These are phyloP conservation scores for Krasilnikovozyma curviuscula DNA, from an alignment of 768 basidiomycete species.

Conservation along the genomic window DNA sequence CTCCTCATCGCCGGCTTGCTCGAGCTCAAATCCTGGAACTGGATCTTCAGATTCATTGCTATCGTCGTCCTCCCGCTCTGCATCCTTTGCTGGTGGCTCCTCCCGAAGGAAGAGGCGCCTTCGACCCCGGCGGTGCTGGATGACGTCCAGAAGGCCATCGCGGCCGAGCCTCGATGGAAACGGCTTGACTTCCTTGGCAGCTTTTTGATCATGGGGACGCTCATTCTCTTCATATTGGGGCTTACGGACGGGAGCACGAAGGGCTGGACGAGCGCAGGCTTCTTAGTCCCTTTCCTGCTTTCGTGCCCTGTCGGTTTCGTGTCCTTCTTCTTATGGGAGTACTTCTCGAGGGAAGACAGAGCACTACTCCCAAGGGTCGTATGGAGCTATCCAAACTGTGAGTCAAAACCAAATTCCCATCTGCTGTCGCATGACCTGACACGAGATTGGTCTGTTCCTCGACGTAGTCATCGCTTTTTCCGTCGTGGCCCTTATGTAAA, in stretches of 20 bases:
- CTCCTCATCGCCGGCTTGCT: conserved; percentile 14
- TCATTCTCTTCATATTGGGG: conserved; percentile 23
- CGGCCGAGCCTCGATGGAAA: conserved; percentile 20
- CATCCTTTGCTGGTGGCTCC: not conserved
- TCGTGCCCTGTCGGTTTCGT: not conserved
- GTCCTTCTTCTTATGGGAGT: not conserved
- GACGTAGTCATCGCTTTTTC: too few relatives aligned
- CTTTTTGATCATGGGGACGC: conserved; percentile 17
- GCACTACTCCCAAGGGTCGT: too few relatives aligned
- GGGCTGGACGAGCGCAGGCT: not conserved
- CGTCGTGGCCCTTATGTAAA: too few relatives aligned
- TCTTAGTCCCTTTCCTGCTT: not conserved
- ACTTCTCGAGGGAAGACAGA: too few relatives aligned
- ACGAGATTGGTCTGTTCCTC: too few relatives aligned
- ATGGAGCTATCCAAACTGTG: too few relatives aligned
- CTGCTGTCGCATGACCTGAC: too few relatives aligned
- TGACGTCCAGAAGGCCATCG: conserved; percentile 5
- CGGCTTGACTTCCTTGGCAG: conserved; percentile 24
- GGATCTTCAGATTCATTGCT: conserved; percentile 20
- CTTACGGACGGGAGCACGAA: not conserved
- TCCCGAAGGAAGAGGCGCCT: too few relatives aligned
- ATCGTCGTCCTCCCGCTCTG: conserved; percentile 2
- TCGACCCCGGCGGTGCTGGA: conserved; percentile 12
- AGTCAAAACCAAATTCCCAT: too few relatives aligned
- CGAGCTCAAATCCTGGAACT: conserved; percentile 18